A percentile compares a stretch with the other conserved stretches of the same genome.
phyloP scores from a whole-genome alignment of 2,329 filamentous ascomycete genomes.

The Monilinia laxa region DNA sequence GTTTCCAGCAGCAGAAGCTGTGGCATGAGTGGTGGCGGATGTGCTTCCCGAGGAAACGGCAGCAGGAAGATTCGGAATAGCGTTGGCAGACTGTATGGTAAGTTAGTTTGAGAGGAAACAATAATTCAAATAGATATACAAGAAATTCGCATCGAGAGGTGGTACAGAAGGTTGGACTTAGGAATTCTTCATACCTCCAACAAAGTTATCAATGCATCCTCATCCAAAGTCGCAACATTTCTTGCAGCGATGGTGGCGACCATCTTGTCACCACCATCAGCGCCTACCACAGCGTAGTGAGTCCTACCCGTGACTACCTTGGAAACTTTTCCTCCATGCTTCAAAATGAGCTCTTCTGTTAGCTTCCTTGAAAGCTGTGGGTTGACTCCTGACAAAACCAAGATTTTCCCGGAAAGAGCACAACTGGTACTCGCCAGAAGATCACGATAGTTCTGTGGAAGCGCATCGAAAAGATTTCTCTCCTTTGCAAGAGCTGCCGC shows the following conservation, averaged over 20 bases:
- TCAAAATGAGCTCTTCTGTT: conserved; percentile 29
- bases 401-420: conserved; percentile 22
- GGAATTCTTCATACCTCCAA: conserved; percentile 6
- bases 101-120: background rate
- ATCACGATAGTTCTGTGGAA: conserved; percentile 30
- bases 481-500: too few relatives aligned
- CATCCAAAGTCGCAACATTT: conserved; percentile 28
- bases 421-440: conserved; percentile 27
- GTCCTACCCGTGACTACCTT: conserved; percentile 33
- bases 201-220: conserved; percentile 30
- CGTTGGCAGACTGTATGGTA: background rate
- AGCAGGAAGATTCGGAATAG: too few relatives aligned
- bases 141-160: background rate
- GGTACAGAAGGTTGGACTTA: background rate
- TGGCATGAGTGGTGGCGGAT: too few relatives aligned
- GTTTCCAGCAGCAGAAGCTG: too few relatives aligned
- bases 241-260: conserved; percentile 17
- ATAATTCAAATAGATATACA: background rate
- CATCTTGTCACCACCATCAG: conserved; percentile 34
- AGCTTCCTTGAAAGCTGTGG: conserved; percentile 28
- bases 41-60: too few relatives aligned
- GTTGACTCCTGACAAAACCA: conserved; percentile 32
- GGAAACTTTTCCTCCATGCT: conserved; percentile 32
- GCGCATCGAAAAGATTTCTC: background rate
- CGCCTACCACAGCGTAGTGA: conserved; percentile 32